phyloP scores from a whole-genome alignment of 257 asterid species.

The Anisodus tanguticus region DNA sequence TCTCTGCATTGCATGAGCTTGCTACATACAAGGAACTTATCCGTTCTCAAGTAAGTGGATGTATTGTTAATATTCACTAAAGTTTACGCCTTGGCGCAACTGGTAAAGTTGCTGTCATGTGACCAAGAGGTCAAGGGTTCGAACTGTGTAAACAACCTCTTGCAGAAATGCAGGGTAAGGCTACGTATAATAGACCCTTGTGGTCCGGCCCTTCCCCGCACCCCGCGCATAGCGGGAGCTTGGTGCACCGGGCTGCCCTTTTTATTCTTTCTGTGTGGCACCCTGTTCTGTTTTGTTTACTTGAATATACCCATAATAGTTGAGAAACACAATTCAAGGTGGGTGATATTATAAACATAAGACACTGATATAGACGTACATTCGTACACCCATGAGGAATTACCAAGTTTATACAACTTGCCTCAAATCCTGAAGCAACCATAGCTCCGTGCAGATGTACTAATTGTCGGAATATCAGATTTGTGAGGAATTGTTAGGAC shows the following conservation, averaged over 20 bases:
- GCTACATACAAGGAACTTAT: constrained; percentile 95
- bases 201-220: too few relatives aligned
- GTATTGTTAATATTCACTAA: constrained; percentile 9
- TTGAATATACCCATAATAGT: neutral
- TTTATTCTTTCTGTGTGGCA: neutral
- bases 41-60: constrained; percentile 81
- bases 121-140: too few relatives aligned
- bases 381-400: neutral
- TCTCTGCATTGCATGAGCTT: constrained; percentile 77
- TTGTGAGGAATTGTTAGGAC: neutral
- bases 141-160: too few relatives aligned
- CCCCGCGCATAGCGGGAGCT: too few relatives aligned
- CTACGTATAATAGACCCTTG: too few relatives aligned
- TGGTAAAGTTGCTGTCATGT: too few relatives aligned
- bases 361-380: neutral
- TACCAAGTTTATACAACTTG: constrained; percentile 11
- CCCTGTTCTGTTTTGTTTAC: neutral
- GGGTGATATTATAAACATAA: neutral
- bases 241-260: too few relatives aligned
- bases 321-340: neutral
- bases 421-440: constrained; percentile 11
- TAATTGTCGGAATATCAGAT: neutral
- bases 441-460: neutral
- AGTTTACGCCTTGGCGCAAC: neutral
- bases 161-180: too few relatives aligned